Conservation (phyloP, 208 protist genomes). For the Trypanosoma congolense region DNA sequence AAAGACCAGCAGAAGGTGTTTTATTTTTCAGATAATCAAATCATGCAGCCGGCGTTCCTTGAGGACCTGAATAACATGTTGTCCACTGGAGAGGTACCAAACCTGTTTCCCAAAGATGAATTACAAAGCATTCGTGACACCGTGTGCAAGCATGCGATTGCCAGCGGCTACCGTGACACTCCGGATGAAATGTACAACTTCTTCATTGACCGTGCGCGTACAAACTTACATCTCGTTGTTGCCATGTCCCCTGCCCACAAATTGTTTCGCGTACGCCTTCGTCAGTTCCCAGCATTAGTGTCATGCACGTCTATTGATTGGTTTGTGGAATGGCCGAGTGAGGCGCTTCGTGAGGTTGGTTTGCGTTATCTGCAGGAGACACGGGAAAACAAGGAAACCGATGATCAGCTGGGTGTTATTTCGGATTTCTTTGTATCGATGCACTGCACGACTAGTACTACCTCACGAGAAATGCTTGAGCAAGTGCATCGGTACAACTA, state of each 20-base stretch:
- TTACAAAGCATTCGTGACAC: conserved; percentile 90
- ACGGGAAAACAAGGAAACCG: conserved; percentile 83
- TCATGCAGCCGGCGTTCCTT: conserved; percentile 94
- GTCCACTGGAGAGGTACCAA: conserved; percentile 97
- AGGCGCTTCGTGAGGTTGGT: conserved; percentile 95
- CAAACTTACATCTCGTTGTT: conserved; percentile 95
- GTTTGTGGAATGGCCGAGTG: conserved; percentile 97
- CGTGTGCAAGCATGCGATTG: conserved; percentile 86
- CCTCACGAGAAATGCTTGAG: conserved; percentile 87
- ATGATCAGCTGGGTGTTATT: conserved; percentile 78
- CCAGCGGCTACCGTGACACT: conserved; percentile 85
- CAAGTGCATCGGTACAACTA: conserved; percentile 95
- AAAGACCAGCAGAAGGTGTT: conserved; percentile 95
- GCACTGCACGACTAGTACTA: conserved; percentile 88
- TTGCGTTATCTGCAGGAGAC: conserved; percentile 78
- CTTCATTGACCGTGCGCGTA: conserved; percentile 93
- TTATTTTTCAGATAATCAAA: conserved; percentile 97
- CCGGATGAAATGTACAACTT: conserved; percentile 93
- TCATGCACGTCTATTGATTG: conserved; percentile 98
- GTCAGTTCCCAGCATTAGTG: conserved; percentile 98
- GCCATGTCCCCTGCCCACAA: conserved; percentile 97
- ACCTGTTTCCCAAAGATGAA: conserved; percentile 96
- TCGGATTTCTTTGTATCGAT: conserved; percentile 91
- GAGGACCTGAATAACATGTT: conserved; percentile 99
- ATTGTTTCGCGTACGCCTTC: conserved; percentile 92